Conservation (phyloP, 306 rosid species). For the Dalbergia cochinchinensis region DNA sequence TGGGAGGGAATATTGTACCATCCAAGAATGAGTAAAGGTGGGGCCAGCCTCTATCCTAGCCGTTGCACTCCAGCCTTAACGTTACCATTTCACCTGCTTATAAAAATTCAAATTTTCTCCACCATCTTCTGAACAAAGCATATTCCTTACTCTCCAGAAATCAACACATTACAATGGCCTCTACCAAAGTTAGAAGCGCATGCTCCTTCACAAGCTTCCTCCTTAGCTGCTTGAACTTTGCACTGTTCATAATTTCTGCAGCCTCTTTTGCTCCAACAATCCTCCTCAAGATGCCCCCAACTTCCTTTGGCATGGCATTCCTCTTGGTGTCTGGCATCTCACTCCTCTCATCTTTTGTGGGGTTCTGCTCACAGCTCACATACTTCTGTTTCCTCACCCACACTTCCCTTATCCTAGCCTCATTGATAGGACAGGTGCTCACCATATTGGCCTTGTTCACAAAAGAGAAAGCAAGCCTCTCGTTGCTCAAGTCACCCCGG, state of each 20-base stretch:
- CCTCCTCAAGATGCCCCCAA: slow-evolving; percentile 81
- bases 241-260: slow-evolving; percentile 69
- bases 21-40: slow-evolving; percentile 44
- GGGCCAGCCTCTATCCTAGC: slow-evolving; percentile 59
- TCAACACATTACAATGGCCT: slow-evolving; percentile 53
- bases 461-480: slow-evolving; percentile 64
- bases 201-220: slow-evolving; percentile 72
- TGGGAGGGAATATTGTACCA: slow-evolving; percentile 58
- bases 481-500: slow-evolving; percentile 57
- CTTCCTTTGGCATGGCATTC: slow-evolving; percentile 74
- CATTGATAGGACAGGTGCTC: slow-evolving; percentile 62
- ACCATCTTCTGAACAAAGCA: slow-evolving; percentile 9
- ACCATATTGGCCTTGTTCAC: slow-evolving; percentile 67
- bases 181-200: slow-evolving; percentile 61
- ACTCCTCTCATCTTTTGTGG: slow-evolving; percentile 67
- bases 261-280: slow-evolving; percentile 72
- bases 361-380: slow-evolving; percentile 81
- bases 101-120: slow-evolving; percentile 50
- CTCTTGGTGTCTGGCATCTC: slow-evolving; percentile 73
- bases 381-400: slow-evolving; percentile 75
- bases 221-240: slow-evolving; percentile 63
- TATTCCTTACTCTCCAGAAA: background rate
- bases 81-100: slow-evolving; percentile 54
- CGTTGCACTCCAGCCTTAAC: slow-evolving; percentile 65
- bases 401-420: slow-evolving; percentile 60